phyloP scores from a whole-genome alignment of 306 rosid species.

The Fragaria iinumae region DNA sequence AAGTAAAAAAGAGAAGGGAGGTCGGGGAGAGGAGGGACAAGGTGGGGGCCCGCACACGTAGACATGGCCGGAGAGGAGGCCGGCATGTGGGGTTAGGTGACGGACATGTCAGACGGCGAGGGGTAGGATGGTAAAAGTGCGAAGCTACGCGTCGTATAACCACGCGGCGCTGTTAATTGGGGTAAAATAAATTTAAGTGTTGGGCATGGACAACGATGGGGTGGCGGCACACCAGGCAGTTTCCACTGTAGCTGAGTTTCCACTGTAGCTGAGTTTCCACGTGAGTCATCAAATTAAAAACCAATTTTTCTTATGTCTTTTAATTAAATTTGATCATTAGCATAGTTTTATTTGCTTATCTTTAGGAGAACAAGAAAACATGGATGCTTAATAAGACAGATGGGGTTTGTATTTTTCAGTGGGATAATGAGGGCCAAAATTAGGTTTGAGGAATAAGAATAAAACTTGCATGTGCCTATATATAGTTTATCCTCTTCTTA shows the following conservation, averaged over 20 bases:
- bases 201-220: conserved; percentile 38
- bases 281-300: conserved; percentile 8
- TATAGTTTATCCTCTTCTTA: not conserved
- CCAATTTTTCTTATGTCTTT: not conserved
- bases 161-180: conserved; percentile 21
- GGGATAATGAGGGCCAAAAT: not conserved
- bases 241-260: not conserved
- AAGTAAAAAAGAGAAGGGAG: not conserved
- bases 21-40: conserved; percentile 37
- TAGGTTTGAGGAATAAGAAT: not conserved
- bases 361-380: not conserved
- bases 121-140: not conserved
- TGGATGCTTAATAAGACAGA: not conserved
- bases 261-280: conserved; percentile 13
- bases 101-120: conserved; percentile 33
- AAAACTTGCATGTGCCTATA: not conserved
- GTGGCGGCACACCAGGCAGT: conserved; percentile 28
- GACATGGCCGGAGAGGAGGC: conserved; percentile 34
- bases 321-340: not conserved
- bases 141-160: conserved; percentile 23
- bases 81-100: conserved; percentile 43
- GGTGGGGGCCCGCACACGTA: conserved; percentile 45
- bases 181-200: conserved; percentile 23
- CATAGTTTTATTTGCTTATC: not conserved
- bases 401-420: not conserved